Evolutionary conservation across 306 rosid genomes (phyloP), one percentile per base, ranked within the genome.

Genomic region (Carpinus fangiana): DNA sequence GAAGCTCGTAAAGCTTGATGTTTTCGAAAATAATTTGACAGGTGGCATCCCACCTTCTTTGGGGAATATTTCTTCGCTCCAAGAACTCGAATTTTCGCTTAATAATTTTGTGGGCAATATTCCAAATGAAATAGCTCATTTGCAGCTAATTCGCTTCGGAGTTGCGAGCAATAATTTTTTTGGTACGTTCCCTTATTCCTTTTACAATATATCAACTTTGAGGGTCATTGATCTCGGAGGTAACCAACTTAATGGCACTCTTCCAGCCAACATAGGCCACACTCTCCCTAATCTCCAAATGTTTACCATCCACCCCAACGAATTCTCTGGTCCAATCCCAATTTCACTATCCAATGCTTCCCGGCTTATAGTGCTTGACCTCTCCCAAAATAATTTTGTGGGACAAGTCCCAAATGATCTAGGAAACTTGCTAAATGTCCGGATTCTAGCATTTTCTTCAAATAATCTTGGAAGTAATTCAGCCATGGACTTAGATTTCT

Each of bases 161-260:
- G 0, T 82, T 5, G 8, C 1, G 50, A 0, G 1, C 5, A 86
- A 78, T 50, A 31, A 78, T 12, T 23, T 88, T 3, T 77, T 41
- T 8, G 81, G 88, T 77, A 60, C 41, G 50, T 43, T 83, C 64
- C 83, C 88, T 50, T 67, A 47, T 28, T 74, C 78, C 65, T 69
- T 86, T 71, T 84, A 21, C 57, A 89, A 86, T 28, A 80, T 80
- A 67, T 86, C 92, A 69, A 78, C 80, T 64, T 59, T 89, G 17
- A 12, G 2, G 1, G 0, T 0, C 10, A 13, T 84, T 7, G 13
- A 56, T 41, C 0, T 13, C 12, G 0, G 28, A 0, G 0, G 0
- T 4, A 84, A 84, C 56, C 56, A 12, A 38, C 56, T 85, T n/a
- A 70, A 41, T 70, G 85, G 85, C 36, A 82, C 78, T 72, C 79